Evolutionary conservation across 176 grass and related monocot genomes (phyloP), one percentile per base, ranked within the genome.

Genomic region (Avena insularis): DNA sequence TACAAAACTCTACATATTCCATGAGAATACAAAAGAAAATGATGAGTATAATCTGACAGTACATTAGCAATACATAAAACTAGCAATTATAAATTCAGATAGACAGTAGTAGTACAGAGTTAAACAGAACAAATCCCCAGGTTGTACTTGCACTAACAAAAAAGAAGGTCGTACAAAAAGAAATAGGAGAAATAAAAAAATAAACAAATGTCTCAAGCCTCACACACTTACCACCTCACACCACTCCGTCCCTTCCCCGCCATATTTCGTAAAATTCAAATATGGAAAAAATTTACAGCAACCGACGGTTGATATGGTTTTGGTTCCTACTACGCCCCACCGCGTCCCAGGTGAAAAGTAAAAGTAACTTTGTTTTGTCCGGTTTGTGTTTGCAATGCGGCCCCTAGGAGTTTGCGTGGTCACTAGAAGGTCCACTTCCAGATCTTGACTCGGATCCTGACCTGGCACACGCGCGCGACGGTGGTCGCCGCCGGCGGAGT

Each of bases 391-490:
- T 71, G 78, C 83, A 79, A 82, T 86, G 86, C 65, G 47, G 72
- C 12, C 79, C 78, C 86, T 86, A 25, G 63, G 20, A 81, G 38
- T 79, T 53, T 46, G 50, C 38, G 59, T 43, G 25, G 59, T 45
- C n/a, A 87, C 72, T 90, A 94, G 91, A 99, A 93, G 81, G 92
- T 95, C 97, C 97, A 99, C 92, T 97, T 99, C 97, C 97, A 97
- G 97, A 97, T 99, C 94, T 97, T 99, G 86, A 99, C 76, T 71
- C 94, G 91, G 86, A 97, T 90, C 90, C 93, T 96, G 83, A 99
- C 97, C 68, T 93, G 78, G 82, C 97, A 99, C 64, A 54, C 72
- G 33, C 88, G 90, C 54, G 90, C 72, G 82, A 89, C 84, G 66
- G 87, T 79, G 72, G 85, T 40, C 8, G 80, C 60, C 54, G 89